Conservation (phyloP, 2,329 filamentous ascomycete species). For the Aspergillus sp. region DNA sequence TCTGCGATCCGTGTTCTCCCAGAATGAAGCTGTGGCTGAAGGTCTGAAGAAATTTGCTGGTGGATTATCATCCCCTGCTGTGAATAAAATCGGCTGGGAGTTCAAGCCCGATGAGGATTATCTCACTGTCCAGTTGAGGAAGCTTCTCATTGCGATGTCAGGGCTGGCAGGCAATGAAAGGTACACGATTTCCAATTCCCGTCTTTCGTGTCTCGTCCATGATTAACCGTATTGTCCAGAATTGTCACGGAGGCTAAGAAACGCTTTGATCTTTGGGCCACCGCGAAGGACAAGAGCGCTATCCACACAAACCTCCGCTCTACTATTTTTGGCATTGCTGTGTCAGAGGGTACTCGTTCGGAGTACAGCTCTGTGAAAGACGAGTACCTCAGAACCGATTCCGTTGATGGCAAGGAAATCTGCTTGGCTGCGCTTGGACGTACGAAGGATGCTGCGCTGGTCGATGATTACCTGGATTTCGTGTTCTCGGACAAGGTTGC, state of each 20-base stretch:
- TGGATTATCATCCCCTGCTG: constrained; percentile 71
- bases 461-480: constrained; percentile 68
- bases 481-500: constrained; percentile 82
- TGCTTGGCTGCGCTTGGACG: constrained; percentile 74
- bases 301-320: constrained; percentile 80
- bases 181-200: constrained; percentile 49
- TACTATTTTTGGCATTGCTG: constrained; percentile 75
- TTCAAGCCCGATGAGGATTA: constrained; percentile 76
- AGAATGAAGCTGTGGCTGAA: constrained; percentile 68
- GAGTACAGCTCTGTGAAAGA: constrained; percentile 76
- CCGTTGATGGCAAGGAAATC: constrained; percentile 89
- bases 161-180: constrained; percentile 73
- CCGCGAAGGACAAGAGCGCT: constrained; percentile 62
- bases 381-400: constrained; percentile 78
- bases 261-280: constrained; percentile 77
- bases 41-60: constrained; percentile 77
- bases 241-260: constrained; percentile 71
- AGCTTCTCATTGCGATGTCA: constrained; percentile 74
- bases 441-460: constrained; percentile 67
- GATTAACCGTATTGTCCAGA: constrained; percentile 39
- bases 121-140: constrained; percentile 77
- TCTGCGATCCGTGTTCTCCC: constrained; percentile 81
- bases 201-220: background rate
- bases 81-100: constrained; percentile 82
- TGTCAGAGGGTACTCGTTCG: constrained; percentile 69